Percentiles rank a stretch among this genome's conserved stretches.
Evolutionary conservation across 2,329 filamentous ascomycete genomes (phyloP).

Genomic region (Didymosphaeria variabile): DNA sequence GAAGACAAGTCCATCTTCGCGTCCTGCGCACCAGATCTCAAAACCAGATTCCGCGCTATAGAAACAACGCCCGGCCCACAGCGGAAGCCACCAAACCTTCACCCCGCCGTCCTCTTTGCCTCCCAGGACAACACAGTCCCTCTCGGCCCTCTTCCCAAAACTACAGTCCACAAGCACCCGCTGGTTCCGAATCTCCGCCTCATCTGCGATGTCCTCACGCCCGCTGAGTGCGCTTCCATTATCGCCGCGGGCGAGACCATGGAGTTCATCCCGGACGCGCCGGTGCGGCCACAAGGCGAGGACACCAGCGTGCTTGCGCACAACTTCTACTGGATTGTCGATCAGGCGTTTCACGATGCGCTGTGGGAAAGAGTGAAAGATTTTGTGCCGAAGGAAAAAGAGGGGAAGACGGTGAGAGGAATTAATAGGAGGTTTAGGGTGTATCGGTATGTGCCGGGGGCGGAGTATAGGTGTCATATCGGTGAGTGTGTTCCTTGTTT

Average conservation of each 20-base stretch:
- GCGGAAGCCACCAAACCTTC: conserved; percentile 73
- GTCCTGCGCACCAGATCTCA: conserved; percentile 27
- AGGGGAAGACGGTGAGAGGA: conserved; percentile 67
- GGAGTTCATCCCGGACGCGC: conserved; percentile 73
- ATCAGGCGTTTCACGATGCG: conserved; percentile 68
- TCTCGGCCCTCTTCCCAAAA: conserved; percentile 57
- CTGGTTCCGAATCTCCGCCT: conserved; percentile 69
- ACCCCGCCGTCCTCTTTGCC: conserved; percentile 72
- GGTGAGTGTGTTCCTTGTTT: conserved; percentile 32
- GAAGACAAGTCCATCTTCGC: conserved; percentile 61
- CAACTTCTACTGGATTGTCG: conserved; percentile 78
- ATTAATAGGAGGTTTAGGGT: conserved; percentile 76
- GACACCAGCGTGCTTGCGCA: conserved; percentile 71
- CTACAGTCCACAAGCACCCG: conserved; percentile 68
- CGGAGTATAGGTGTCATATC: conserved; percentile 76
- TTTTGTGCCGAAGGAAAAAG: conserved; percentile 65
- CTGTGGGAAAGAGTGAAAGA: conserved; percentile 69
- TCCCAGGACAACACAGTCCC: conserved; percentile 66
- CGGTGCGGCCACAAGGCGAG: conserved; percentile 71
- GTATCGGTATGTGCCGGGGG: conserved; percentile 76
- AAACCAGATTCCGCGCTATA: conserved; percentile 63
- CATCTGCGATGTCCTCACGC: conserved; percentile 67
- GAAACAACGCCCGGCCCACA: conserved; percentile 68
- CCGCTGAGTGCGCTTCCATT: conserved; percentile 70
- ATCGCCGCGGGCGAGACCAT: conserved; percentile 72